These are phyloP conservation scores for Ceriops tagal DNA, from an alignment of 345 rosid genomes.

Conservation along the genomic window DNA sequence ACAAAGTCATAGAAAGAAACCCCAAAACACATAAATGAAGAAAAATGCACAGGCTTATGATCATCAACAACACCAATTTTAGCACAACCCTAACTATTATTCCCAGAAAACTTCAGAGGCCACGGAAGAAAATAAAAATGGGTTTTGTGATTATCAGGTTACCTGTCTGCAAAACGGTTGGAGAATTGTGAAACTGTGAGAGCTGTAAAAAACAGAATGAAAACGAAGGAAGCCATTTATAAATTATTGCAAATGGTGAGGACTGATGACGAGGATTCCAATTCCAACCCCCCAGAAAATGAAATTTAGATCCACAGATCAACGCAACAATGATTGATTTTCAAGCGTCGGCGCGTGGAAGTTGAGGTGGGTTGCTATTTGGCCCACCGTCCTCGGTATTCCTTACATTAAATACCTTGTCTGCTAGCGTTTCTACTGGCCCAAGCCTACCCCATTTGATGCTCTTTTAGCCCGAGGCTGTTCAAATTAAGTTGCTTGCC, in stretches of 20 bases:
- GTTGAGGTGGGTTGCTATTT: background rate
- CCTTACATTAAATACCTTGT: background rate
- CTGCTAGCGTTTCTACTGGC: too few species aligned
- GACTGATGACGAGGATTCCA: too few species aligned
- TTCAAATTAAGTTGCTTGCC: too few species aligned
- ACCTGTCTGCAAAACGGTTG: constrained; percentile 34
- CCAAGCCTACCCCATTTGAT: too few species aligned
- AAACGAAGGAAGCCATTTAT: constrained; percentile 28
- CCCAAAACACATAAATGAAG: too few species aligned
- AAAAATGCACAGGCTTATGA: too few species aligned
- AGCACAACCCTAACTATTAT: constrained; percentile 4
- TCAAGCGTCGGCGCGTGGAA: background rate
- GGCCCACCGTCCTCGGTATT: background rate
- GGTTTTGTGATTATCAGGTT: constrained; percentile 6
- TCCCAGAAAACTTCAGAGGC: background rate
- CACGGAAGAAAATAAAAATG: background rate
- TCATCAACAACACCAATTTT: background rate
- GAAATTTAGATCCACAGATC: too few species aligned
- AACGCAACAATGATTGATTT: background rate
- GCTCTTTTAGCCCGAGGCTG: too few species aligned
- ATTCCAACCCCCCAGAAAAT: too few species aligned
- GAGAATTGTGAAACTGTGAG: constrained; percentile 19
- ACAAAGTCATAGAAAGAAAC: background rate
- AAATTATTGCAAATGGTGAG: background rate
- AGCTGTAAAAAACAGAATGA: constrained; percentile 21